phyloP scores from a whole-genome alignment of 1,284 basidiomycete species.

The Microbotryum scabiosae region DNA sequence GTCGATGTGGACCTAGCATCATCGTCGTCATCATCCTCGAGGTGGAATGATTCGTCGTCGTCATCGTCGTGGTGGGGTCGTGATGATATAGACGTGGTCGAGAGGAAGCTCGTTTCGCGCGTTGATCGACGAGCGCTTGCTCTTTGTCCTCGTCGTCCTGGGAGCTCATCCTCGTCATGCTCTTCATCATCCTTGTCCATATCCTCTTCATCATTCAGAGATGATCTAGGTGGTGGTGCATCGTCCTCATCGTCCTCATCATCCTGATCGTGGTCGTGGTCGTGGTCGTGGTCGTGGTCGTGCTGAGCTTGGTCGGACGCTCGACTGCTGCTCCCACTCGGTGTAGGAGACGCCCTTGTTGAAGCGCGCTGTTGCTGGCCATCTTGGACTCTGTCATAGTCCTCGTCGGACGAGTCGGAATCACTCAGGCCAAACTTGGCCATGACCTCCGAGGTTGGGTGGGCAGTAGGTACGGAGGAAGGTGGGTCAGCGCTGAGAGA shows the following conservation, averaged over 20 bases:
- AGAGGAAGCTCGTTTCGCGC: background rate
- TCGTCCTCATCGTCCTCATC: background rate
- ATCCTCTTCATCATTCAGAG: background rate
- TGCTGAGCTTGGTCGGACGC: no score
- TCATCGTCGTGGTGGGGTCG: conserved; percentile 17
- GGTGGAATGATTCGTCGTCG: conserved; percentile 13
- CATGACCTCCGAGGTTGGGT: conserved; percentile 4
- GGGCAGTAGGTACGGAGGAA: no score
- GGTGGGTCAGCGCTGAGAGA: no score
- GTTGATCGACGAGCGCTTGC: background rate
- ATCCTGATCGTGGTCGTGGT: background rate
- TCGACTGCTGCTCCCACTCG: no score
- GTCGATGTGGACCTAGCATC: conserved; percentile 3
- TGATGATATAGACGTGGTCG: conserved; percentile 1
- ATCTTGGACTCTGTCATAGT: background rate
- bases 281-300: no score
- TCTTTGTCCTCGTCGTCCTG: background rate
- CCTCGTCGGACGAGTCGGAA: conserved; percentile 8
- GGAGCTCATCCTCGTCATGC: background rate
- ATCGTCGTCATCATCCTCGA: conserved; percentile 22
- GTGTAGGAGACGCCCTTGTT: no score
- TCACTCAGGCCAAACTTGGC: conserved; percentile 23
- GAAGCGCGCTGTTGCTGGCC: no score
- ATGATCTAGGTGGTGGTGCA: background rate
- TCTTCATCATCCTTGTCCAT: background rate